Evolutionary conservation across 352 stramenopile species (phyloP).

Genomic region (Elongisporangium undulatum): DNA sequence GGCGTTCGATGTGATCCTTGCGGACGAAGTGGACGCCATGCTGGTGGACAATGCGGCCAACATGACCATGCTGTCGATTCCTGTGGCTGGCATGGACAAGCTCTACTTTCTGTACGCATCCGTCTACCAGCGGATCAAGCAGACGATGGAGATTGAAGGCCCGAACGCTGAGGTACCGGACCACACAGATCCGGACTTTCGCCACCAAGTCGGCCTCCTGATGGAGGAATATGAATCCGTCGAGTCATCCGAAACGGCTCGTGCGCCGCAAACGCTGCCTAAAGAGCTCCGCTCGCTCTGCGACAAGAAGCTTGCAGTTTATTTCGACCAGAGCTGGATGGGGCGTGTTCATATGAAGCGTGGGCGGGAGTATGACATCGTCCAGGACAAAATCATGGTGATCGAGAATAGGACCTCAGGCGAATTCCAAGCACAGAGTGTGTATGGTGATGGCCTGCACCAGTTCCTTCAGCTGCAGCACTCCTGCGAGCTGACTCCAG

Average conservation of each 20-base stretch:
- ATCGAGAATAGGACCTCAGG: conserved; percentile 1
- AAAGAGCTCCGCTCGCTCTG: conserved; percentile 1
- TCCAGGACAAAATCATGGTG: background rate
- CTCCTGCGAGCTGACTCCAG: background rate
- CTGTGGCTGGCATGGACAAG: background rate
- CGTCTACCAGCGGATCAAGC: background rate
- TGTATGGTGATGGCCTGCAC: background rate
- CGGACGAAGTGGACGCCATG: conserved; percentile 2
- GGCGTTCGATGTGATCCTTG: background rate
- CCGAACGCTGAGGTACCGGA: background rate
- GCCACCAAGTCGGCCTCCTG: no score
- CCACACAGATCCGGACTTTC: no score
- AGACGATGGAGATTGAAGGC: background rate
- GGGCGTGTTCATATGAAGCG: background rate
- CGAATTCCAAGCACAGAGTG: background rate
- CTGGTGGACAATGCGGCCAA: background rate
- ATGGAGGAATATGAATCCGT: no score
- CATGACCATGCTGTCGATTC: conserved; percentile 3
- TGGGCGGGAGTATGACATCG: background rate
- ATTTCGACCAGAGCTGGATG: background rate
- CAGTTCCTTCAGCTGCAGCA: conserved; percentile 2
- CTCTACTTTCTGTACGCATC: conserved; percentile 2
- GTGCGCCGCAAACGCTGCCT: background rate
- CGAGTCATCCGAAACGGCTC: background rate
- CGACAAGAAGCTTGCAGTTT: conserved; percentile 3